Conservation (phyloP, 2,329 filamentous ascomycete species). For the Emmonsiellopsis sp. region DNA sequence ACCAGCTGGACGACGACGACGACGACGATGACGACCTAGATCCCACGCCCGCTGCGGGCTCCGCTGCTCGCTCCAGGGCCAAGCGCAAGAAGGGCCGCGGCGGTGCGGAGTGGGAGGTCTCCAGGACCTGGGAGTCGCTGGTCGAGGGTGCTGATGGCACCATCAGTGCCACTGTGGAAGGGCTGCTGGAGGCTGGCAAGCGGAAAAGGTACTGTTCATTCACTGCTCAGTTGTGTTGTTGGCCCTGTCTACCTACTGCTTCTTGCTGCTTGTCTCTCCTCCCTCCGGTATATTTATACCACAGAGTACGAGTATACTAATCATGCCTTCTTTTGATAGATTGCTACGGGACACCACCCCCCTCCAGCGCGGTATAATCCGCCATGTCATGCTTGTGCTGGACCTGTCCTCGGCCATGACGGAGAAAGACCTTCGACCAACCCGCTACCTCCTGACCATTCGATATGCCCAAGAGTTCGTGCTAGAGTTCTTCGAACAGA, state of each 20-base stretch:
- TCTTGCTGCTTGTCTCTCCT: not conserved
- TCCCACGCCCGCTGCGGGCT: not conserved
- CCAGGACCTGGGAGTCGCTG: slow-evolving; percentile 55
- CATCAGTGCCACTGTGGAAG: slow-evolving; percentile 61
- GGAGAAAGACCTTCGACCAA: slow-evolving; percentile 90
- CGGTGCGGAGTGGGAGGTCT: slow-evolving; percentile 37
- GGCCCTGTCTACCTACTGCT: no score
- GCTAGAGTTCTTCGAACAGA: slow-evolving; percentile 93
- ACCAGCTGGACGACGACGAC: slow-evolving; percentile 21
- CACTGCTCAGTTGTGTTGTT: not conserved
- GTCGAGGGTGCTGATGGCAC: slow-evolving; percentile 71
- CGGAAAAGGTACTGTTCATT: slow-evolving; percentile 48
- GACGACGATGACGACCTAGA: slow-evolving; percentile 14
- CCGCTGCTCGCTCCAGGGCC: slow-evolving; percentile 9
- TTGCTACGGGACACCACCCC: slow-evolving; percentile 89
- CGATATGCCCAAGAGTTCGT: slow-evolving; percentile 82
- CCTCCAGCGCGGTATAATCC: slow-evolving; percentile 90
- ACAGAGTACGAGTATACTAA: not conserved
- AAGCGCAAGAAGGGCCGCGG: slow-evolving; percentile 28
- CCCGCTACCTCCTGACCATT: slow-evolving; percentile 70
- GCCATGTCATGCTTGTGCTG: slow-evolving; percentile 83
- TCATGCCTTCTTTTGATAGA: slow-evolving; percentile 36
- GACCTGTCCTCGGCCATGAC: slow-evolving; percentile 91
- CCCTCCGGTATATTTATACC: not conserved
- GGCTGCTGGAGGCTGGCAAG: slow-evolving; percentile 71